Evolutionary conservation across 2,329 filamentous ascomycete genomes (phyloP).

Genomic region (Xylaria sp.): DNA sequence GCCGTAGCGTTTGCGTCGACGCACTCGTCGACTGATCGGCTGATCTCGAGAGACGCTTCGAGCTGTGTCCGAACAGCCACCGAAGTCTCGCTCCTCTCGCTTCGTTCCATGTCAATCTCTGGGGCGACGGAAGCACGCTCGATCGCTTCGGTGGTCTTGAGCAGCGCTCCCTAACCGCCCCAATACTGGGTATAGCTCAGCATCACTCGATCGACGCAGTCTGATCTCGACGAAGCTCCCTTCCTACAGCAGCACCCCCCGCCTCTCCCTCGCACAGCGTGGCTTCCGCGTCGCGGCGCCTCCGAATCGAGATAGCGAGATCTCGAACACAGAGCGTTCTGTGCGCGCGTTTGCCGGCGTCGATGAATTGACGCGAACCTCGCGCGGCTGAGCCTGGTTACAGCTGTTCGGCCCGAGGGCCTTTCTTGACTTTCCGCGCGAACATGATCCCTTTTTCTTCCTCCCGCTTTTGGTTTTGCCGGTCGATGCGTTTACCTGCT

Average conservation of each 20-base stretch:
- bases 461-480: neutral
- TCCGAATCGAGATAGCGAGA: conserved; percentile 21
- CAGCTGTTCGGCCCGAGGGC: conserved; percentile 1
- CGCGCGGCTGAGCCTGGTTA: conserved; percentile 19
- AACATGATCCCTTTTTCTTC: conserved; percentile 9
- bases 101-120: neutral
- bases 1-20: conserved; percentile 19
- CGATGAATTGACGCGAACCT: conserved; percentile 25
- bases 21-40: conserved; percentile 22
- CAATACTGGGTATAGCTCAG: conserved; percentile 15
- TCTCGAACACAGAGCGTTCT: conserved; percentile 23
- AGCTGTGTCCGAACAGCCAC: conserved; percentile 11
- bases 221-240: conserved; percentile 31
- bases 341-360: conserved; percentile 21
- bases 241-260: conserved; percentile 23
- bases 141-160: conserved; percentile 25
- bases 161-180: conserved; percentile 6
- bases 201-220: conserved; percentile 20
- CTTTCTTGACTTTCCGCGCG: neutral
- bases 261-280: conserved; percentile 17
- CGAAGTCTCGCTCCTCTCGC: conserved; percentile 16
- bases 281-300: conserved; percentile 28
- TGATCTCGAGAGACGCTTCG: conserved; percentile 23
- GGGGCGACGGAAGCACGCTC: conserved; percentile 14
- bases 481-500: conserved; percentile 16